Evolutionary conservation across 2,329 filamentous ascomycete genomes (phyloP), one percentile per base, ranked within the genome.

Genomic region (Dissoconium aciculare): DNA sequence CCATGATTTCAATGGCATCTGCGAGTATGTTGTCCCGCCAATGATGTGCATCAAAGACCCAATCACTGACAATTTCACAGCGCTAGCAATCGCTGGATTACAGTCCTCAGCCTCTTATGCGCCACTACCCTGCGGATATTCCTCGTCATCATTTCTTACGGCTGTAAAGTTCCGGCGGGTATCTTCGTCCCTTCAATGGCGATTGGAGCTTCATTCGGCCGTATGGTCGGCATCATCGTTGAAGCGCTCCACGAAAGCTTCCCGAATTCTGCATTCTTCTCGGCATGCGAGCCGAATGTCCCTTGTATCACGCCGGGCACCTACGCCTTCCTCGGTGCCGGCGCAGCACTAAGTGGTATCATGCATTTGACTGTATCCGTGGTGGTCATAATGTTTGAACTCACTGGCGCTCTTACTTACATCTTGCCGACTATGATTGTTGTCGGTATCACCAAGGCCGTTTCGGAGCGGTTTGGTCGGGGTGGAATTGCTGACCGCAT

Each of bases 151-250:
- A 78, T 98, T 28, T 94, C 85, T 0, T 98, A 95, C 49, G 89
- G 89, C 13, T 94, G 85, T 63, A 95, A 95, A 58, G 89, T 98
- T 0, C 89, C 89, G 0, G 89, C 89, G 0, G 89, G 89, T 33
- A 95, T 98, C 41, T 98, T 98, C 45, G 87, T 98, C 1, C 89
- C 89, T 3, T 93, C 84, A 2, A 98, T 98, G 89, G 89, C 89
- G 1, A 75, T 98, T 30, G 89, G 89, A 1, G 89, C 89, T 0
- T 84, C 82, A 0, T 95, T 98, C 54, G 89, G 89, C 4, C 73
- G 89, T 24, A 83, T 85, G 42, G 67, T 98, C n/a, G 89, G 89
- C 11, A 94, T 95, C 36, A 66, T 94, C 28, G 89, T 98, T 11
- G 82, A 95, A 55, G 76, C 78, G 11, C 63, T 95, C 2, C 74